Evolutionary conservation across 768 basidiomycete genomes (phyloP).

Genomic region (Russula lepida): DNA sequence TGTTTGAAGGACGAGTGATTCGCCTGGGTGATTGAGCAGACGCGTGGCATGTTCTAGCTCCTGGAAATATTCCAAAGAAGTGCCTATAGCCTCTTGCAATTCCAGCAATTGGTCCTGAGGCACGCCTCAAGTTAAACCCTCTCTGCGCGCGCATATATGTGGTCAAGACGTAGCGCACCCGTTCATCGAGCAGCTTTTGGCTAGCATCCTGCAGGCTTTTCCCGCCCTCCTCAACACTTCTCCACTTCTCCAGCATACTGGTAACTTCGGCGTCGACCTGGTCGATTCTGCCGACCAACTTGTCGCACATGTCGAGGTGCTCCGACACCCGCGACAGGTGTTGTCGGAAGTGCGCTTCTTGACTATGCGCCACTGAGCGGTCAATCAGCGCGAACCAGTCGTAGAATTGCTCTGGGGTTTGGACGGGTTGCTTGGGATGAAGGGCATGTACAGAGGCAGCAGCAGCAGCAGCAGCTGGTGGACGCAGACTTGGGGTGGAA

Average conservation of each 20-base stretch:
- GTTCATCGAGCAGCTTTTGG: constrained; percentile 80
- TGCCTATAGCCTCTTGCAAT: constrained; percentile 74
- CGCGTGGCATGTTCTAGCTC: constrained; percentile 89
- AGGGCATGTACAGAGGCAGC: constrained; percentile 39
- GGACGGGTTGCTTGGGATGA: constrained; percentile 69
- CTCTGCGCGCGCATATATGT: neutral
- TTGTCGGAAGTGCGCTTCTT: constrained; percentile 85
- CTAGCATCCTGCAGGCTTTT: constrained; percentile 86
- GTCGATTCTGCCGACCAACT: constrained; percentile 60
- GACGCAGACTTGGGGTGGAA: constrained; percentile 22
- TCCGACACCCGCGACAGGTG: constrained; percentile 71
- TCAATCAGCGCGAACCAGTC: constrained; percentile 94
- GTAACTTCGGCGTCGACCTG: constrained; percentile 67
- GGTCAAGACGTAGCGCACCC: constrained; percentile 44
- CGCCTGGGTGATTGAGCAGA: constrained; percentile 91
- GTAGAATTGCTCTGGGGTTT: constrained; percentile 92
- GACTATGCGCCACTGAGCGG: constrained; percentile 82
- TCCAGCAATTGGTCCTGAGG: constrained; percentile 66
- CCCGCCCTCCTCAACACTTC: constrained; percentile 87
- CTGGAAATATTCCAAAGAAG: constrained; percentile 85
- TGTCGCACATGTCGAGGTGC: constrained; percentile 72
- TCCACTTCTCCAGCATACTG: constrained; percentile 78
- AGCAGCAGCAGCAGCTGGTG: constrained; percentile 2
- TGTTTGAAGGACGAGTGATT: constrained; percentile 79
- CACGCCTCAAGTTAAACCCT: neutral